These are phyloP conservation scores for Suhomyces emberorum DNA, from an alignment of 805 yeast species.

Conservation along the genomic window DNA sequence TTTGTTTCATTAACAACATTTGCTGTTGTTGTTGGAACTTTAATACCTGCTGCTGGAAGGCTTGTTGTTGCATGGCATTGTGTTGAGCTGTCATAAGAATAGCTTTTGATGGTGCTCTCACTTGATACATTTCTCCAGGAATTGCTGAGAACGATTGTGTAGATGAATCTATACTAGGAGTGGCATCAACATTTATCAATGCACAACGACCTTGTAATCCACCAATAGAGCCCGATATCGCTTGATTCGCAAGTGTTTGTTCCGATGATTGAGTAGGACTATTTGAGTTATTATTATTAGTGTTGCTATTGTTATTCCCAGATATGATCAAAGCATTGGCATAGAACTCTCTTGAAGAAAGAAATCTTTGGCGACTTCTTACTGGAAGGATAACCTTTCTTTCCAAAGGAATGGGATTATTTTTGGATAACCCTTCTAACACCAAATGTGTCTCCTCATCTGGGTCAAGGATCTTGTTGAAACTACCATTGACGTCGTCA, in stretches of 20 bases:
- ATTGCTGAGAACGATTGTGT: constrained; percentile 51
- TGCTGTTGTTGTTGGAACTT: constrained; percentile 37
- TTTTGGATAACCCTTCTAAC: constrained; percentile 79
- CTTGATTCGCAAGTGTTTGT: constrained; percentile 44
- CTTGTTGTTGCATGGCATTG: constrained; percentile 41
- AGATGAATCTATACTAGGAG: constrained; percentile 17
- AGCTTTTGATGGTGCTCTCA: constrained; percentile 45
- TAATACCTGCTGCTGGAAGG: constrained; percentile 42
- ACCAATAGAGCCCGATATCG: constrained; percentile 55
- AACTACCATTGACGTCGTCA: constrained; percentile 30
- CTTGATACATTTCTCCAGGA: constrained; percentile 53
- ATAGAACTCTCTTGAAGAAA: constrained; percentile 91
- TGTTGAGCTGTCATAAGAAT: constrained; percentile 40
- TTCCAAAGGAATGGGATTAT: constrained; percentile 82
- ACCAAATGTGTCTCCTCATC: constrained; percentile 94
- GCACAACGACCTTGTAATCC: constrained; percentile 80
- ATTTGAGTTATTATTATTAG: constrained; percentile 1
- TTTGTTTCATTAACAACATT: constrained; percentile 27
- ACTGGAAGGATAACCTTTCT: constrained; percentile 68
- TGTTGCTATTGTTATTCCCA: constrained; percentile 41
- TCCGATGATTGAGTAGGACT: constrained; percentile 22
- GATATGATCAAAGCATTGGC: constrained; percentile 78
- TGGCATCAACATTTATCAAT: constrained; percentile 60
- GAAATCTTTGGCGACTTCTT: constrained; percentile 64
- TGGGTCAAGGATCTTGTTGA: constrained; percentile 59